Conservation (phyloP, 2,329 filamentous ascomycete species). For the Teratosphaeria zuluensis region DNA sequence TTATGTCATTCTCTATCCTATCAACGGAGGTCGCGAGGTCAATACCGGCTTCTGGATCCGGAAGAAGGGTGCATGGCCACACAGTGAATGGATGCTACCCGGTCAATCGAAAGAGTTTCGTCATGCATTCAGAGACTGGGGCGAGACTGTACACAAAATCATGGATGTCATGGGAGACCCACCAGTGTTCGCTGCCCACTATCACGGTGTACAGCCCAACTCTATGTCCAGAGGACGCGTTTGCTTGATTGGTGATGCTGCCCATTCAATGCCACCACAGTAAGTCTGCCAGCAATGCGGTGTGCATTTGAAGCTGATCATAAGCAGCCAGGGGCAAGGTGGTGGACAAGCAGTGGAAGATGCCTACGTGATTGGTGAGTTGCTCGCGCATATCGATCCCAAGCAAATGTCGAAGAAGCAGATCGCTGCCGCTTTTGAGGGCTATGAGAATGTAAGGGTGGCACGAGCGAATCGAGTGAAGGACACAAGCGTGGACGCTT, state of each 20-base stretch:
- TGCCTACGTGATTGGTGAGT: slow-evolving; percentile 30
- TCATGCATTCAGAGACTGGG: slow-evolving; percentile 34
- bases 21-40: slow-evolving; percentile 46
- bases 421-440: slow-evolving; percentile 13
- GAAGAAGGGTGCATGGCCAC: slow-evolving; percentile 28
- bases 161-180: slow-evolving; percentile 33
- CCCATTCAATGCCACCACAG: slow-evolving; percentile 55
- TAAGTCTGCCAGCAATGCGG: slow-evolving; percentile 47
- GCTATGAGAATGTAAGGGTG: slow-evolving; percentile 10
- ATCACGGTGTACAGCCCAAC: slow-evolving; percentile 27
- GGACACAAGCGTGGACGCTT: slow-evolving; percentile 9
- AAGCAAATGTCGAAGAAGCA: not conserved
- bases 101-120: slow-evolving; percentile 33
- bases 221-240: slow-evolving; percentile 34
- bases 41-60: slow-evolving; percentile 45
- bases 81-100: slow-evolving; percentile 30
- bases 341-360: slow-evolving; percentile 51
- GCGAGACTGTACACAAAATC: slow-evolving; percentile 29
- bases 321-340: slow-evolving; percentile 28
- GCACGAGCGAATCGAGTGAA: slow-evolving; percentile 11
- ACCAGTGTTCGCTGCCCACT: slow-evolving; percentile 39
- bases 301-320: not conserved
- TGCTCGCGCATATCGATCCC: slow-evolving; percentile 2
- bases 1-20: slow-evolving; percentile 53
- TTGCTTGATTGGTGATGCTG: slow-evolving; percentile 57